Base-by-base conservation (phyloP, 805 yeast species). In the Saturnispora saitoi region DNA sequence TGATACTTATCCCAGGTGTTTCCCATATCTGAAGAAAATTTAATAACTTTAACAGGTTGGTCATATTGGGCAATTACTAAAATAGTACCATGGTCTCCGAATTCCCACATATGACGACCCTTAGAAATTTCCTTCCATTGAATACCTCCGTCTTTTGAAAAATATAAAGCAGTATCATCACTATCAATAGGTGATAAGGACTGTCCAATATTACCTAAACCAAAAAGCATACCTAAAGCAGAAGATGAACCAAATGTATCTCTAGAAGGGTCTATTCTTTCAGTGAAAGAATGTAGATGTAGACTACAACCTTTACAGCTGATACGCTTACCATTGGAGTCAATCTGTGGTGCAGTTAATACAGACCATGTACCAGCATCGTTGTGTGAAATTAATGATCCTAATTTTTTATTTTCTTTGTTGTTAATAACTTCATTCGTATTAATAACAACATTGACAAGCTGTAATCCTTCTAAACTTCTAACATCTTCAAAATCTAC, bases 31-130 rank as follows among this genome's bases (percentile, higher is more conserved):
- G 80, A 60, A 0, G 96, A 86, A 58, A 80, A 90, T 1, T 67
- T 56, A 0, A 91, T 47, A 1, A 67, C 64, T 51, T 86, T 71
- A 0, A 96, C 82, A 7, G 71, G 67, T 22, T 73, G 77, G 4
- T 65, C 69, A 5, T 76, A 78, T 36, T 80, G 72, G 2, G 84
- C 91, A 44, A 90, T 63, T 1, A 87, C 87, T 44, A 93, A 66
- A 32, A 93, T 75, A 0, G 95, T 81, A 15, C 99, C 99, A 54
- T 87, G 86, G 64, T 93, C 99, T 53, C 98, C 98, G 64, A 73
- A 93, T 65, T 90, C 98, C 98, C 98, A 93, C 77, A 84, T 83
- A 56, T 78, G 76, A 1, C 79, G 74, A 4, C 95, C 93, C 51
- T 83, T 78, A 51, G 67, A 72, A 28, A 91, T 70, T 64, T 87